Evolutionary conservation across 345 rosid species (phyloP), one percentile per base, ranked within the genome.

Genomic region (Heritiera fomes): DNA sequence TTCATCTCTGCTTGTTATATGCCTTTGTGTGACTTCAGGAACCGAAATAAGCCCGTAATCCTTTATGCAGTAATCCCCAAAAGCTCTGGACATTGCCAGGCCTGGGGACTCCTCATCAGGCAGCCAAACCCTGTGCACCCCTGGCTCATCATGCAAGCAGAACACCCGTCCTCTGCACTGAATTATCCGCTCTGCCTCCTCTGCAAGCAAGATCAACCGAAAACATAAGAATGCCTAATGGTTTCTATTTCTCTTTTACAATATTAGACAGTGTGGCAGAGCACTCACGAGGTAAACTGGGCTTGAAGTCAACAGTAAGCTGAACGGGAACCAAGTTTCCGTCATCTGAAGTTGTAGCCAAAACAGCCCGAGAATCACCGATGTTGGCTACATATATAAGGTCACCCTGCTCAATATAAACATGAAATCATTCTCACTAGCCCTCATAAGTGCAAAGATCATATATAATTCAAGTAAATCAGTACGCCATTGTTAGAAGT

Each of bases 71-170:
- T 89, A 89, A 86, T 95, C 99, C 32, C 98, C 99, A 40, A 95
- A 95, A 15, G 99, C 97, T 84, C 99, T 88, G 14, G 98, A 95
- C 99, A 95, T 95, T 58, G 99, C 97, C 6, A 95, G 92, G 45
- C 99, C 99, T 0, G 98, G 99, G 0, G 86, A 86, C 45, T 93
- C 94, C 74, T 75, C 89, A 45, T 88, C 83, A 2, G 98, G 98
- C 75, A 91, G 90, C 99, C 99, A 95, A 34, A 95, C 83, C 14
- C 99, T 90, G 79, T 95, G 97, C 53, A 95, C 94, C 10, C 97
- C 97, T 23, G 95, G 99, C 84, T 95, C 98, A 45, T 95, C 99
- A 5, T 85, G 66, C 18, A 92, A 74, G 78, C 95, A 89, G 86
- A 92, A 95, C 1, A 95, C 94, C 47, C 95, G 47, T 13, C 99